These are phyloP conservation scores for Candida nonsorbophila DNA, from an alignment of 805 yeast genomes.

Conservation along the genomic window DNA sequence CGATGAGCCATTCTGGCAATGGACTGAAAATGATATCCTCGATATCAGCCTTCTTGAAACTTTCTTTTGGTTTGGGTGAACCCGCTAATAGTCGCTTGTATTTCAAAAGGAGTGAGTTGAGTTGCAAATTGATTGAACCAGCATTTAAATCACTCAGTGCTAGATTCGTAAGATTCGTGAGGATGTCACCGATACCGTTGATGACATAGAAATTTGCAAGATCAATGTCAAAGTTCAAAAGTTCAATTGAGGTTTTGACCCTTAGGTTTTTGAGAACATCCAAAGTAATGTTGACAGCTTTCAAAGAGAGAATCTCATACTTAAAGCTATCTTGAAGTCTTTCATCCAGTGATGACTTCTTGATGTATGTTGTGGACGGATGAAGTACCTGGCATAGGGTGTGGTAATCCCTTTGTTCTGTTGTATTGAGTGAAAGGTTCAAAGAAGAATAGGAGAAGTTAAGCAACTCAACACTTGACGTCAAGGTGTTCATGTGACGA, in stretches of 20 bases:
- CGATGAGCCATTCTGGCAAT: slow-evolving; percentile 31
- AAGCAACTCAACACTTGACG: slow-evolving; percentile 14
- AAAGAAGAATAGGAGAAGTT: slow-evolving; percentile 30
- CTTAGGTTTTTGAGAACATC: slow-evolving; percentile 23
- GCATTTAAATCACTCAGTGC: slow-evolving; percentile 17
- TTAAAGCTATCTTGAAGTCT: slow-evolving; percentile 3
- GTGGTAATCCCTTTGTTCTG: slow-evolving; percentile 25
- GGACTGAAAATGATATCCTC: slow-evolving; percentile 14
- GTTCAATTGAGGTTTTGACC: slow-evolving; percentile 13
- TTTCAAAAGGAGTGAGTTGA: slow-evolving; percentile 17
- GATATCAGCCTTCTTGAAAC: not conserved
- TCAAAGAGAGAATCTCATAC: slow-evolving; percentile 18
- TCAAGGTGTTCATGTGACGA: slow-evolving; percentile 8
- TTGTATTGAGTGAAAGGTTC: slow-evolving; percentile 27
- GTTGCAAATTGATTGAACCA: slow-evolving; percentile 23
- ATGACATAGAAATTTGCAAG: slow-evolving; percentile 24
- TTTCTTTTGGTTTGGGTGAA: not conserved
- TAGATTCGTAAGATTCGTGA: slow-evolving; percentile 19
- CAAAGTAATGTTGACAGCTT: slow-evolving; percentile 14
- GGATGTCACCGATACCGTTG: slow-evolving; percentile 23
- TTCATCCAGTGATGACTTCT: slow-evolving; percentile 13
- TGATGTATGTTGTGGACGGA: slow-evolving; percentile 25
- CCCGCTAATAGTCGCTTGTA: slow-evolving; percentile 4
- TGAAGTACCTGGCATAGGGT: slow-evolving; percentile 27
- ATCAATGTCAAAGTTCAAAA: slow-evolving; percentile 17